A percentile compares a stretch with the other conserved stretches of the same genome.
phyloP scores from a whole-genome alignment of 805 yeast genomes.

The Candida michaelii region DNA sequence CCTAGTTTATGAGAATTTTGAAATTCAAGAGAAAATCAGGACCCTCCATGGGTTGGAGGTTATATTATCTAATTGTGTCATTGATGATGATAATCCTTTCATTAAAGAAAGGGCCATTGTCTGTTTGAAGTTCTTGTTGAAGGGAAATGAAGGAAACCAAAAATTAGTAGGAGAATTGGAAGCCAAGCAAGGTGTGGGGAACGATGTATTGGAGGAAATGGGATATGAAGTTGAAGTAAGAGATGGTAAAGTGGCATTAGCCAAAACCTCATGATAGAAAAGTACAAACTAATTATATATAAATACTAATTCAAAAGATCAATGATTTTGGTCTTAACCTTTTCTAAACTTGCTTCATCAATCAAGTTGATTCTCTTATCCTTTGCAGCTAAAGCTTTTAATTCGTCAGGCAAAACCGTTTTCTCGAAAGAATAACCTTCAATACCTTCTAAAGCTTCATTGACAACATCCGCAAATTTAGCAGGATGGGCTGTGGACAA shows the following conservation, averaged over 20 bases:
- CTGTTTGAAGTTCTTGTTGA: constrained; percentile 68
- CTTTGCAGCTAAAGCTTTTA: constrained; percentile 66
- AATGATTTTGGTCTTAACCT: constrained; percentile 72
- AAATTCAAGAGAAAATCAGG: constrained; percentile 68
- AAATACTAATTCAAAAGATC: constrained; percentile 51
- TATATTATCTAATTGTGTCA: constrained; percentile 74
- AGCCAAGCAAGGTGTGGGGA: constrained; percentile 64
- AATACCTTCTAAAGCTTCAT: constrained; percentile 64
- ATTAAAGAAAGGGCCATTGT: constrained; percentile 82
- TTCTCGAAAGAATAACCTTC: constrained; percentile 81
- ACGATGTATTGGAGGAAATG: constrained; percentile 56
- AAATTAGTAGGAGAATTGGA: constrained; percentile 73
- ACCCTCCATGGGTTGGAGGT: constrained; percentile 66
- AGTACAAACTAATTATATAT: not conserved
- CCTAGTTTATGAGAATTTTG: constrained; percentile 49
- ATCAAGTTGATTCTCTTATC: constrained; percentile 74
- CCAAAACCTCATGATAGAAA: too few relatives aligned
- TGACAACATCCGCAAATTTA: constrained; percentile 94
- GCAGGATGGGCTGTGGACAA: constrained; percentile 99
- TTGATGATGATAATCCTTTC: constrained; percentile 87
- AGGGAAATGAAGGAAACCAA: constrained; percentile 69
- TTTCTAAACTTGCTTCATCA: constrained; percentile 69
- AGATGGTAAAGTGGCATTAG: constrained; percentile 67
- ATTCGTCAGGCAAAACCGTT: constrained; percentile 86
- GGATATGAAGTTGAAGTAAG: constrained; percentile 76